Base-by-base conservation (phyloP, 768 basidiomycete species). In the Suillus clintonianus region DNA sequence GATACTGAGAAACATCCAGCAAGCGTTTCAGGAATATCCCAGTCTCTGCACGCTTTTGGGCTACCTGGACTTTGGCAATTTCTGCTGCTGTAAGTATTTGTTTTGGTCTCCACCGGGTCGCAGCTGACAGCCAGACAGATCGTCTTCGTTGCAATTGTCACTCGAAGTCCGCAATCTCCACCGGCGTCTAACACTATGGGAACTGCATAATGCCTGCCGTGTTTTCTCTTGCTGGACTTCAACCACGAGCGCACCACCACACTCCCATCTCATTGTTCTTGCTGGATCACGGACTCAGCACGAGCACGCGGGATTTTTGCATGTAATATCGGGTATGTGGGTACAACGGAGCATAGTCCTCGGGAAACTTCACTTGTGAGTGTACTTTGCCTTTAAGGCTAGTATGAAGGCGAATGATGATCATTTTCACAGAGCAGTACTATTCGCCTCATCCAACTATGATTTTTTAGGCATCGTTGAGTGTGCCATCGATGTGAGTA, bases 381-480 rank as follows among this genome's bases (percentile, higher is more conserved):
- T 77, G 39, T 9, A 43, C 17, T 66, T 27, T 43, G 17, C 54
- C 45, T 43, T 48, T 22, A 43, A 15, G 30, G 22, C 30, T 61
- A n/a, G 4, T 51, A 45, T 9, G 56, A 48, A 60, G 15, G 62
- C 67, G 41, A 45, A 27, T 63, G 41, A 64, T 27, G 22, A 10
- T 34, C 60, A 24, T 41, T 41, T 37, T 19, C 45, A 88, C 86
- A 27, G 72, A 86, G 7, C 74, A 83, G 30, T 86, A 80, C 71
- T 95, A 88, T 77, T 95, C 94, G 2, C 81, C 92, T 3, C 88
- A 94, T 72, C 91, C 91, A 0, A 73, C 82, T 0, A 85, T 87
- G 81, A 82, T 95, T 55, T 96, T 97, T 77, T 95, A 8, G 92
- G 92, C 2, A 80, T 95, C 22, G 84, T 90, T 11, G 91, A 88